Conservation (phyloP, 352 stramenopile species). For the Pythium coloratum region DNA sequence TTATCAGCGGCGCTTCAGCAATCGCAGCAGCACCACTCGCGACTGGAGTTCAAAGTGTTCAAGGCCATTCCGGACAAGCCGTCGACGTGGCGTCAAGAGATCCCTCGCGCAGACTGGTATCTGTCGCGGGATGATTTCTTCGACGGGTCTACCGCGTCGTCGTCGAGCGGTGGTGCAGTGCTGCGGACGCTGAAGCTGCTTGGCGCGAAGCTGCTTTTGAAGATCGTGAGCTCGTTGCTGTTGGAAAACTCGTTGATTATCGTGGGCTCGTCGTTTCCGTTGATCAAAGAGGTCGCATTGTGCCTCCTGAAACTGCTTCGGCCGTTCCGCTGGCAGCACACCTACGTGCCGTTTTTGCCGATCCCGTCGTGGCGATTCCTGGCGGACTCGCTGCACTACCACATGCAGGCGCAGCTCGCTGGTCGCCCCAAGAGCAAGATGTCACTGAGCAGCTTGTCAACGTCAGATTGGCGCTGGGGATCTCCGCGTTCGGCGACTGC, state of each 20-base stretch:
- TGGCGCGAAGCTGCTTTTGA: constrained; percentile 68
- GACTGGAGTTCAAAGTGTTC: constrained; percentile 42
- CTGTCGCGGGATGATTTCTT: constrained; percentile 58
- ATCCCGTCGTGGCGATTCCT: constrained; percentile 75
- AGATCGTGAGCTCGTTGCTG: constrained; percentile 66
- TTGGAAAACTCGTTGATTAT: constrained; percentile 80
- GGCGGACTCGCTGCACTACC: constrained; percentile 56
- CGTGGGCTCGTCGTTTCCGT: constrained; percentile 63
- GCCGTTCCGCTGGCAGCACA: constrained; percentile 84
- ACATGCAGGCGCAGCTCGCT: constrained; percentile 51
- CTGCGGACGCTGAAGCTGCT: constrained; percentile 62
- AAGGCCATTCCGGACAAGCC: constrained; percentile 67
- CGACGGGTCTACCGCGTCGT: constrained; percentile 38
- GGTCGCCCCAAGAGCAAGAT: constrained; percentile 56
- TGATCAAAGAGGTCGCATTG: constrained; percentile 75
- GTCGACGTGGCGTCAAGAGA: constrained; percentile 55
- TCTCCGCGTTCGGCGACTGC: constrained; percentile 28
- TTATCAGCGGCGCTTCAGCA: neutral
- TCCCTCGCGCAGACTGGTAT: constrained; percentile 77
- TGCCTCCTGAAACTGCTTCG: constrained; percentile 69
- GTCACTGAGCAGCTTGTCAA: constrained; percentile 49
- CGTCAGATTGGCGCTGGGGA: constrained; percentile 68
- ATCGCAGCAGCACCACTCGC: constrained; percentile 16
- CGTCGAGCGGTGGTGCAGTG: constrained; percentile 37
- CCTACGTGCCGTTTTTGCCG: constrained; percentile 73